Evolutionary conservation across 106 monocot species (phyloP), one percentile per base, ranked within the genome.

Genomic region (Phalaenopsis aphrodite): DNA sequence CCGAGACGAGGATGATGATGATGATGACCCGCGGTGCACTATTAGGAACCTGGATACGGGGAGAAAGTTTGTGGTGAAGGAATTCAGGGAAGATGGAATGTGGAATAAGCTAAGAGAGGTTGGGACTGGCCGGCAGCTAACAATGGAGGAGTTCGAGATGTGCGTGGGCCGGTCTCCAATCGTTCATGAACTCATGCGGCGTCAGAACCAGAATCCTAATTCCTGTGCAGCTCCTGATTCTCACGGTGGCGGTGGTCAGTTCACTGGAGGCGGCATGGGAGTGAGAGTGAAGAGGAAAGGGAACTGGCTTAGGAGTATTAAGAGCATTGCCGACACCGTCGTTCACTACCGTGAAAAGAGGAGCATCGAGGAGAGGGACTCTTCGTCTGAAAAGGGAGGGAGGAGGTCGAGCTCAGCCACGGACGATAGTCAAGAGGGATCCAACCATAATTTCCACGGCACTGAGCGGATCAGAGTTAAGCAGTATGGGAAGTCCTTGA

Each of bases 111-210:
- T 92, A 21, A 79, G 87, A 83, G 96, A 94, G 83, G 86, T 90
- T 41, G 87, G 87, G 71, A 90, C 91, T 7, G 87, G 92, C 2
- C 84, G 94, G 77, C 96, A 94, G 78, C 85, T 94, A 57, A 97
- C 96, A 9, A 75, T 90, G 84, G 92, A 97, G 84, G 96, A 97
- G 86, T 97, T 97, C 79, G 88, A 86, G 85, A 84, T 83, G 69
- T 90, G 84, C 68, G 88, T 94, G 45, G 93, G 96, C 10, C 83
- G 84, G 1, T 97, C 96, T 8, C 96, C 96, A 4, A 94, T 97
- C 17, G 96, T 97, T 5, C 91, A 92, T 58, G 96, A 97, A 48
- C 90, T 97, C 30, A 94, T 97, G 96, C 82, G 94, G 11, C 84
- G 94, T 46, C 95, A 95, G 52, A 52, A 52, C 52, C 52, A 52